phyloP scores from a whole-genome alignment of 2,329 filamentous ascomycete genomes.

The Pseudopyrenochaeta lycopersici region DNA sequence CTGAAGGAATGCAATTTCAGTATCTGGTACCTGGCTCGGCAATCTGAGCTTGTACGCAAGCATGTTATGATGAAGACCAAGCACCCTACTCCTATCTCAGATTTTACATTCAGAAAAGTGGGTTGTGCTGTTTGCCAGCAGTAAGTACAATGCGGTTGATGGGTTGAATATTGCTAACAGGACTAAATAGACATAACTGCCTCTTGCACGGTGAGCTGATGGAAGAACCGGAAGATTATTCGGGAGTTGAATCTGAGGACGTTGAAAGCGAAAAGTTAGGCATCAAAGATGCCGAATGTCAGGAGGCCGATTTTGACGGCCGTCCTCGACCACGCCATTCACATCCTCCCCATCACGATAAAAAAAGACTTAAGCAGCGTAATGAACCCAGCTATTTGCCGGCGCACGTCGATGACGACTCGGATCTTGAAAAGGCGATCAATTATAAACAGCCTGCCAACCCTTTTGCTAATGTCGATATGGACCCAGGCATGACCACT shows the following conservation, averaged over 20 bases:
- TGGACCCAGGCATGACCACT: constrained; percentile 1
- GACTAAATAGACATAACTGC: constrained; percentile 44
- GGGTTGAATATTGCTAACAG: constrained; percentile 2
- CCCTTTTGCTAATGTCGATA: constrained; percentile 9
- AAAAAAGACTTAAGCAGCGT: background rate
- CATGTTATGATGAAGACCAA: constrained; percentile 11
- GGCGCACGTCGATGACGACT: constrained; percentile 22
- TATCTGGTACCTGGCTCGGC: constrained; percentile 53
- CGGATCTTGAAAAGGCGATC: constrained; percentile 32
- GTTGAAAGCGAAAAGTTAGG: constrained; percentile 8
- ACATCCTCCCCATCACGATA: background rate
- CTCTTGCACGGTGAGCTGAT: constrained; percentile 53
- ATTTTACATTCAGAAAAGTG: constrained; percentile 28
- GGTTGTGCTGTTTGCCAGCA: constrained; percentile 44
- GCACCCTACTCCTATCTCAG: background rate
- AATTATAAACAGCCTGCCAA: constrained; percentile 35
- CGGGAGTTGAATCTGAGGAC: constrained; percentile 2
- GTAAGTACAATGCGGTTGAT: constrained; percentile 23
- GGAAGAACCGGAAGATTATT: constrained; percentile 30
- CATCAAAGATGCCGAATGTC: background rate
- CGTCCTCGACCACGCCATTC: background rate
- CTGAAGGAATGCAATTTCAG: constrained; percentile 45
- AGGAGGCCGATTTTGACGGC: constrained; percentile 2
- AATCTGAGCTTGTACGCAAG: constrained; percentile 25
- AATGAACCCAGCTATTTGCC: constrained; percentile 6